Percentiles rank a stretch among this genome's conserved stretches.
Conservation (phyloP, 345 rosid genomes). For the Theobroma cacao region DNA sequence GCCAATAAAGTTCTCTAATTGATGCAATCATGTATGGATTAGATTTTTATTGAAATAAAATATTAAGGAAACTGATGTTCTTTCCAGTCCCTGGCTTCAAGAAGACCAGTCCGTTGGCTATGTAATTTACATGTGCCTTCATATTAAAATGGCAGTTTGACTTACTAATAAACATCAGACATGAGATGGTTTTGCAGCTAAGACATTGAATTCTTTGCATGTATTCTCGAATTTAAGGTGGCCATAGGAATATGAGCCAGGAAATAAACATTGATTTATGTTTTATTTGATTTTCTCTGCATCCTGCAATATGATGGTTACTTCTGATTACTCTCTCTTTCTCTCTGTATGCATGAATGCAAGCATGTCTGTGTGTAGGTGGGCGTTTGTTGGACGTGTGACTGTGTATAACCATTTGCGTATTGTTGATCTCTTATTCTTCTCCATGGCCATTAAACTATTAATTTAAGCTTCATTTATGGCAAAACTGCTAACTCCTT, state of each 20-base stretch:
- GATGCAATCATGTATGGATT: background rate
- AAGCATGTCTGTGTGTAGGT: background rate
- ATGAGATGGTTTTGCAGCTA: background rate
- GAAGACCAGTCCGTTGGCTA: background rate
- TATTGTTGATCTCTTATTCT: background rate
- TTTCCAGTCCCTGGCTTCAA: background rate
- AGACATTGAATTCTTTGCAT: background rate
- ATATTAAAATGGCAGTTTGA: background rate
- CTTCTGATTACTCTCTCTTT: background rate
- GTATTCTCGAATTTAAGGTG: background rate
- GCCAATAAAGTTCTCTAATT: background rate
- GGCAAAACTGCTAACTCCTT: background rate
- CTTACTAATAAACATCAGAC: background rate
- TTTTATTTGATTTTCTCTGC: background rate
- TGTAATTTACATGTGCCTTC: background rate
- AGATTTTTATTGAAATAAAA: background rate
- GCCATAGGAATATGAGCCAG: background rate
- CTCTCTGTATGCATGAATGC: background rate
- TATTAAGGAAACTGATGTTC: background rate
- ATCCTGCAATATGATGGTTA: background rate
- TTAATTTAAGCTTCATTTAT: slow-evolving; percentile 7
- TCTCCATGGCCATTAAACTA: slow-evolving; percentile 3
- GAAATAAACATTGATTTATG: background rate
- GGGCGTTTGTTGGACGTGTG: background rate
- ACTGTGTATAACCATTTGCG: background rate